Conservation (phyloP, 768 basidiomycete species). For the Russula emetica region DNA sequence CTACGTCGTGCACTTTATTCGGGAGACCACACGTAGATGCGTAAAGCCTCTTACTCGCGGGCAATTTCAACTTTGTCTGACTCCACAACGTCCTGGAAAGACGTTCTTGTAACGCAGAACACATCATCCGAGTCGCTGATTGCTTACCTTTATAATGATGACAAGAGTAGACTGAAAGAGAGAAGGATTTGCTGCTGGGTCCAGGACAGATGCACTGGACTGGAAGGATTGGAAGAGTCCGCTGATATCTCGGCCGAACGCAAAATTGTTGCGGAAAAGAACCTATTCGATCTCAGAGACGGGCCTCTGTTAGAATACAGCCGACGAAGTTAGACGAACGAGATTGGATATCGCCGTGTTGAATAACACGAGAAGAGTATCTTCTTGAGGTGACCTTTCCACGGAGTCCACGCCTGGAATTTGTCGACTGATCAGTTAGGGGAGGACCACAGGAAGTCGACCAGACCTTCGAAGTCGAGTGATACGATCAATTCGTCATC, state of each 20-base stretch:
- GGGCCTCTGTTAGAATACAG: background rate
- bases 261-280: constrained; percentile 62
- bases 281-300: constrained; percentile 41
- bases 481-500: constrained; percentile 51
- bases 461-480: constrained; percentile 58
- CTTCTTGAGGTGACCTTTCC: constrained; percentile 60
- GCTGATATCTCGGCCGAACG: constrained; percentile 55
- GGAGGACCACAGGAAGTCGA: background rate
- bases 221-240: constrained; percentile 61
- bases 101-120: background rate
- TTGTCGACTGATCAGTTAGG: background rate
- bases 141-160: constrained; percentile 56
- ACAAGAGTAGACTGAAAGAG: constrained; percentile 55
- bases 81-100: constrained; percentile 54
- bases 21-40: background rate
- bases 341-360: constrained; percentile 63
- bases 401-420: constrained; percentile 55
- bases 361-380: constrained; percentile 57
- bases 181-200: constrained; percentile 54
- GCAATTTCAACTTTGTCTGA: constrained; percentile 55
- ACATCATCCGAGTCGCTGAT: no score
- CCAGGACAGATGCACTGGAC: constrained; percentile 51
- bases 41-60: constrained; percentile 43
- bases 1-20: constrained; percentile 32
- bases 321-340: constrained; percentile 32